Percentiles rank a stretch among this genome's conserved stretches.
These are phyloP conservation scores for Penicillium waksmanii DNA, from an alignment of 495 filamentous ascomycete genomes.

Conservation along the genomic window DNA sequence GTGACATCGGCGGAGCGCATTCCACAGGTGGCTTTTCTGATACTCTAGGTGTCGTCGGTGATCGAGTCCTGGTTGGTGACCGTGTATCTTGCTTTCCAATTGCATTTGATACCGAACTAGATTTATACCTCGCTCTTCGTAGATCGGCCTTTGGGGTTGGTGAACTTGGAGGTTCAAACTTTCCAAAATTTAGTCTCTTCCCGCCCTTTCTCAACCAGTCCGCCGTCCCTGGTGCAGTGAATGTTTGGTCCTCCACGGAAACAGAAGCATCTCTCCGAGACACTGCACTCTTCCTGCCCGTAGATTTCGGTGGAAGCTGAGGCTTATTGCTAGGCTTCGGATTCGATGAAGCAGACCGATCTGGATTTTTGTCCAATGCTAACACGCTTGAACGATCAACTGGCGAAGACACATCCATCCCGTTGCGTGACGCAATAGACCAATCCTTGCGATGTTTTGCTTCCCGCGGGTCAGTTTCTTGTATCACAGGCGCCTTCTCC, in stretches of 20 bases:
- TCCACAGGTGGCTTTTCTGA: background rate
- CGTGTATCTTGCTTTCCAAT: constrained; percentile 7
- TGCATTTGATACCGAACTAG: constrained; percentile 8
- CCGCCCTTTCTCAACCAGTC: constrained; percentile 49
- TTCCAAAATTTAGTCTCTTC: constrained; percentile 33
- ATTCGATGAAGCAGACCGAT: background rate
- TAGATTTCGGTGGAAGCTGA: background rate
- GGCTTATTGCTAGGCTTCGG: background rate
- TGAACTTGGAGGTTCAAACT: constrained; percentile 47
- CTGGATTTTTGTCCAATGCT: background rate
- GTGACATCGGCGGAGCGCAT: background rate
- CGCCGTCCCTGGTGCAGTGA: constrained; percentile 8
- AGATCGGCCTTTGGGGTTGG: constrained; percentile 35
- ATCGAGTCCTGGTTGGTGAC: constrained; percentile 7
- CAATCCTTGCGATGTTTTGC: constrained; percentile 14
- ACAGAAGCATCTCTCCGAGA: constrained; percentile 2
- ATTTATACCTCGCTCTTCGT: constrained; percentile 23
- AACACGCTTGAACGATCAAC: background rate
- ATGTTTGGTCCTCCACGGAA: constrained; percentile 6
- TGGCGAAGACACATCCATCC: background rate
- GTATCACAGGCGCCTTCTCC: constrained; percentile 13
- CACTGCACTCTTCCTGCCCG: background rate
- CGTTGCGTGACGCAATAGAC: background rate
- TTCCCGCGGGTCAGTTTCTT: constrained; percentile 22
- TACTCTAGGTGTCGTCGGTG: constrained; percentile 2